These are phyloP conservation scores for Glomus cerebriforme DNA, from an alignment of 192 early-diverging fungal species.

Conservation along the genomic window DNA sequence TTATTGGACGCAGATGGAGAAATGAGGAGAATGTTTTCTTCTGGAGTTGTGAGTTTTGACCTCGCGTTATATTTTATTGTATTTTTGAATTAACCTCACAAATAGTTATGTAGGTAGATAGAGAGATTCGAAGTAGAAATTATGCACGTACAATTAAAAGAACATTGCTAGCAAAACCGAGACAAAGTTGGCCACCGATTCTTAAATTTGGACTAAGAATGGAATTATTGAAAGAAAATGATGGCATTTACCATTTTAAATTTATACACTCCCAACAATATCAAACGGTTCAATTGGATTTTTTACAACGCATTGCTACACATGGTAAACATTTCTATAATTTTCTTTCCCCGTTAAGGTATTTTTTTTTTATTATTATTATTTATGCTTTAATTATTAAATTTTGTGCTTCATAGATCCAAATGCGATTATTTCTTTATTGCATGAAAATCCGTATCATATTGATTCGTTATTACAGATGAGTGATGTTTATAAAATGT, in stretches of 20 bases:
- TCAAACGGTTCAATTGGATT: conserved; percentile 72
- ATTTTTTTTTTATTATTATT: not conserved
- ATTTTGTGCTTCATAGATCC: conserved; percentile 56
- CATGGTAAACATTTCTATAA: conserved; percentile 38
- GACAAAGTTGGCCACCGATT: conserved; percentile 70
- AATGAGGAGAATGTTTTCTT: conserved; percentile 89
- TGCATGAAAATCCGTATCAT: conserved; percentile 84
- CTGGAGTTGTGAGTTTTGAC: conserved; percentile 63
- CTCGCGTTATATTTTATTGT: not conserved
- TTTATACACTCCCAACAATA: conserved; percentile 75
- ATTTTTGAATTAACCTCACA: conserved; percentile 2
- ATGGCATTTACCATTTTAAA: conserved; percentile 49
- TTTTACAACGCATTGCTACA: conserved; percentile 70
- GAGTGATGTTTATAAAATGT: conserved; percentile 84
- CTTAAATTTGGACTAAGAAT: conserved; percentile 52
- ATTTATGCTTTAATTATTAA: not conserved
- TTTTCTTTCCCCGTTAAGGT: not conserved
- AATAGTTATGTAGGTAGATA: conserved; percentile 32
- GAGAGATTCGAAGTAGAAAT: conserved; percentile 50
- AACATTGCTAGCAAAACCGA: conserved; percentile 65
- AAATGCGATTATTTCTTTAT: conserved; percentile 64
- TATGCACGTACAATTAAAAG: conserved; percentile 58
- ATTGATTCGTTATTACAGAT: conserved; percentile 83
- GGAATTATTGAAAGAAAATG: conserved; percentile 45
- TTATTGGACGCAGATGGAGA: conserved; percentile 83